phyloP scores from a whole-genome alignment of 805 yeast genomes.

The Candida glaebosa region DNA sequence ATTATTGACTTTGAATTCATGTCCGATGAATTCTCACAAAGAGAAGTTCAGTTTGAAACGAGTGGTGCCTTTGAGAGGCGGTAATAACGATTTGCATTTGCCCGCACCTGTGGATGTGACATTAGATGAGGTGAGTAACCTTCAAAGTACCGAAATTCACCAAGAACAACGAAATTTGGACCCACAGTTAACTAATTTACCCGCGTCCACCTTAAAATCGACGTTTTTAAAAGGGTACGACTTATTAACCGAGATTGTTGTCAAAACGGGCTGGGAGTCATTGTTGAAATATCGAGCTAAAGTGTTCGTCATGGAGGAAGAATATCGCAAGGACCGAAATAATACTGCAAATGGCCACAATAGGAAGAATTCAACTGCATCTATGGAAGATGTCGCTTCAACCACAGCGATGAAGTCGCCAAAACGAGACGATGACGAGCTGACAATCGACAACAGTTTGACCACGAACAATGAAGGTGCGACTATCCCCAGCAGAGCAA shows the following conservation, averaged over 20 bases:
- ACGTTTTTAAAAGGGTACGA: slow-evolving; percentile 46
- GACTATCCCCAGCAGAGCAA: slow-evolving; percentile 4
- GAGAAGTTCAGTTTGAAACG: slow-evolving; percentile 63
- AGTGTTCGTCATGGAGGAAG: slow-evolving; percentile 48
- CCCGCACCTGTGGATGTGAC: slow-evolving; percentile 77
- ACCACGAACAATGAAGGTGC: slow-evolving; percentile 7
- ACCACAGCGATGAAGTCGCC: slow-evolving; percentile 39
- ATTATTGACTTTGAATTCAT: slow-evolving; percentile 66
- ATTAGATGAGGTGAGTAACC: slow-evolving; percentile 61
- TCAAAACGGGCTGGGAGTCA: slow-evolving; percentile 45
- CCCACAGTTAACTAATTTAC: slow-evolving; percentile 56
- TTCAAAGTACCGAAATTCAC: slow-evolving; percentile 63
- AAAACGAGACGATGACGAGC: slow-evolving; percentile 13
- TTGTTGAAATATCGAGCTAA: slow-evolving; percentile 43
- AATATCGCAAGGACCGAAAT: slow-evolving; percentile 38
- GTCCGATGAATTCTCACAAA: slow-evolving; percentile 76
- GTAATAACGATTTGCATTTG: slow-evolving; percentile 57
- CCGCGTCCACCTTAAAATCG: slow-evolving; percentile 63
- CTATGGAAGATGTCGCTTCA: slow-evolving; percentile 28
- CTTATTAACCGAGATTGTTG: slow-evolving; percentile 41
- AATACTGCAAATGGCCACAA: slow-evolving; percentile 12
- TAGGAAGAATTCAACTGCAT: slow-evolving; percentile 13
- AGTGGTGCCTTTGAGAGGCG: slow-evolving; percentile 48
- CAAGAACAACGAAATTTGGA: slow-evolving; percentile 65
- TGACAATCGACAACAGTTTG: not conserved